Evolutionary conservation across 2,329 filamentous ascomycete species (phyloP), one percentile per base, ranked within the genome.

Genomic region (Botrytis deweyae): DNA sequence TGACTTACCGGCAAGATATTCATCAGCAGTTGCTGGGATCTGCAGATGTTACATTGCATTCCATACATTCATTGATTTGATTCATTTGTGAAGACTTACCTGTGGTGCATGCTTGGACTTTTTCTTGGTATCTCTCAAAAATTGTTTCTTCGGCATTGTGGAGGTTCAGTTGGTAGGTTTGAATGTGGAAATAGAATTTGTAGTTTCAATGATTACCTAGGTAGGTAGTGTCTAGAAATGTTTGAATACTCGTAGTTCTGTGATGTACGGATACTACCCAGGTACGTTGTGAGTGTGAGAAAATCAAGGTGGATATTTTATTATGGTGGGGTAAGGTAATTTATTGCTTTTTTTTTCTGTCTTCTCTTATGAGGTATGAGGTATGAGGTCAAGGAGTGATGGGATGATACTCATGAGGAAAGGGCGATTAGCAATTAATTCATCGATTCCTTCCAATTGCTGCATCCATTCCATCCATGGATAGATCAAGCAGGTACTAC

Each of bases 21-120:
- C 91, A 83, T 92, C 90, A 70, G 89, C 88, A 1, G 88, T 88
- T 73, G 88, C 85, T 8, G 90, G 88, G 29, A 83, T 84, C 83
- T 90, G 29, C 29, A 29, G 18, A 20, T 49, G 52, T 72, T 67
- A 67, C 61, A 66, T 42, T 36, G 20, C 49, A 55, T 55, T 55
- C 46, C 33, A 52, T 14, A 38, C 52, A 38, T 29, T 65, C 36
- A 64, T 38, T 38, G 33, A 59, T 29, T 46, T 49, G 25, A 36
- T 36, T 18, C n/a, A 49, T 49, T 33, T 59, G 42, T 58, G 66
- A 61, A 55, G 66, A n/a, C 75, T 42, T 75, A 81, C 80, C 73
- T 76, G 74, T 25, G 73, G 74, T 61, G 77, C 74, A 72, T 81
- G 77, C 74, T 79, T 81, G 38, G 79, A 77, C 65, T 79, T 80